phyloP scores from a whole-genome alignment of 2,329 filamentous ascomycete genomes.

The Phaeosphaeriaceae sp. region DNA sequence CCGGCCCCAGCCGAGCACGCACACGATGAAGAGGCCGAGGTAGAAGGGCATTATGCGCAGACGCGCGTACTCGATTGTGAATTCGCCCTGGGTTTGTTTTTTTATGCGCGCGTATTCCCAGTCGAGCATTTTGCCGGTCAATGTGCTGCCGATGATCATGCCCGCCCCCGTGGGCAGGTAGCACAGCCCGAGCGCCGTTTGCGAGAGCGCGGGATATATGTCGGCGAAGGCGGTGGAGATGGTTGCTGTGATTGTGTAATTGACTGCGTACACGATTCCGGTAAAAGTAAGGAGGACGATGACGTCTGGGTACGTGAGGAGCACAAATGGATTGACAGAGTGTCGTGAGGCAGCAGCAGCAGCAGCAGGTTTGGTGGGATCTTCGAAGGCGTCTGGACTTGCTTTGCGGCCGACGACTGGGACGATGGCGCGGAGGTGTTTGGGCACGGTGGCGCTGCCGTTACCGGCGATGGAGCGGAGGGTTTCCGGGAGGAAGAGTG shows the following conservation, averaged over 20 bases:
- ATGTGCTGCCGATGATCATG: conserved; percentile 60
- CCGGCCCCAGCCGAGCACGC: conserved; percentile 38
- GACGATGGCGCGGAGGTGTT: conserved; percentile 30
- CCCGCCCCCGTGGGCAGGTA: conserved; percentile 64
- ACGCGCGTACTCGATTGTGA: conserved; percentile 36
- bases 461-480: conserved; percentile 52
- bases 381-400: conserved; percentile 9
- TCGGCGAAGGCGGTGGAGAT: conserved; percentile 34
- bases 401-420: conserved; percentile 33
- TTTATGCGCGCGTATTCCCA: conserved; percentile 55
- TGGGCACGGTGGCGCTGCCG: conserved; percentile 31
- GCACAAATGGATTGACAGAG: conserved; percentile 36
- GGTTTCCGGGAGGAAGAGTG: conserved; percentile 51
- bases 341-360: conserved; percentile 6
- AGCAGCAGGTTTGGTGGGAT: too few species aligned
- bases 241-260: conserved; percentile 41
- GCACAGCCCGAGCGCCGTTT: conserved; percentile 38
- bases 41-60: conserved; percentile 37
- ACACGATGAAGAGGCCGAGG: conserved; percentile 31
- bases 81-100: conserved; percentile 20
- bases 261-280: conserved; percentile 36
- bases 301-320: conserved; percentile 38
- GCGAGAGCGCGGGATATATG: conserved; percentile 31
- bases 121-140: conserved; percentile 61
- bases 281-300: conserved; percentile 54